phyloP scores from a whole-genome alignment of 192 early-diverging fungal genomes.

The Entomortierella chlamydospora region DNA sequence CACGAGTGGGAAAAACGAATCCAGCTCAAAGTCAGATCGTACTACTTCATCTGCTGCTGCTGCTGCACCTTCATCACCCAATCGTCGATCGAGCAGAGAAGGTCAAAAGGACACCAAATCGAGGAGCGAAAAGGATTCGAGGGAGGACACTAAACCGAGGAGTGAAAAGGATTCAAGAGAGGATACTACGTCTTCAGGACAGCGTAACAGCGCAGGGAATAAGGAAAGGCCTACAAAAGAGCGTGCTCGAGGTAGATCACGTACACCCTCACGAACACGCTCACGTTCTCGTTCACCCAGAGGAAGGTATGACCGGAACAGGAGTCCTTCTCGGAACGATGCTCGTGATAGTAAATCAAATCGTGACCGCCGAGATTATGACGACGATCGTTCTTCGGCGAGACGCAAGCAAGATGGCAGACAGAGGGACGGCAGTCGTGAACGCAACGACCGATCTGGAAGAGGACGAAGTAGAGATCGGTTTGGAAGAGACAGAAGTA shows the following conservation, averaged over 20 bases:
- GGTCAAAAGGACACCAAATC: constrained; percentile 33
- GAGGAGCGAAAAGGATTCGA: constrained; percentile 29
- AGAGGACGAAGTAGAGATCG: constrained; percentile 43
- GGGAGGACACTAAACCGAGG: constrained; percentile 14
- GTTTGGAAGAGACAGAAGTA: constrained; percentile 34
- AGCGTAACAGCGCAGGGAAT: constrained; percentile 14
- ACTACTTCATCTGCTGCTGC: constrained; percentile 4
- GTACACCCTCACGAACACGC: constrained; percentile 29
- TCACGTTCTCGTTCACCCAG: constrained; percentile 46
- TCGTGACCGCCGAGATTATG: constrained; percentile 43
- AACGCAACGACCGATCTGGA: constrained; percentile 35
- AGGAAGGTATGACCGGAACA: constrained; percentile 39
- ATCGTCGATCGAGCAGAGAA: constrained; percentile 18
- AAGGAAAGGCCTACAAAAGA: constrained; percentile 33
- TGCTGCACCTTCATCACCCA: constrained; percentile 21
- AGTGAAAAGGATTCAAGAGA: constrained; percentile 33
- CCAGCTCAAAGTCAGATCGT: constrained; percentile 29
- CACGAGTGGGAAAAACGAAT: constrained; percentile 19
- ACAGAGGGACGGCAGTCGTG: constrained; percentile 34
- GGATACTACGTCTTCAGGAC: constrained; percentile 12
- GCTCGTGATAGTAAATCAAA: constrained; percentile 35
- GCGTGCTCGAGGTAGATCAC: constrained; percentile 33
- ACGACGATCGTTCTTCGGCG: constrained; percentile 30
- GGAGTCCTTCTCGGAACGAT: constrained; percentile 27
- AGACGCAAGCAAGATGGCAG: constrained; percentile 36